phyloP scores from a whole-genome alignment of 1,284 basidiomycete species.

The Vanrija pseudolonga region DNA sequence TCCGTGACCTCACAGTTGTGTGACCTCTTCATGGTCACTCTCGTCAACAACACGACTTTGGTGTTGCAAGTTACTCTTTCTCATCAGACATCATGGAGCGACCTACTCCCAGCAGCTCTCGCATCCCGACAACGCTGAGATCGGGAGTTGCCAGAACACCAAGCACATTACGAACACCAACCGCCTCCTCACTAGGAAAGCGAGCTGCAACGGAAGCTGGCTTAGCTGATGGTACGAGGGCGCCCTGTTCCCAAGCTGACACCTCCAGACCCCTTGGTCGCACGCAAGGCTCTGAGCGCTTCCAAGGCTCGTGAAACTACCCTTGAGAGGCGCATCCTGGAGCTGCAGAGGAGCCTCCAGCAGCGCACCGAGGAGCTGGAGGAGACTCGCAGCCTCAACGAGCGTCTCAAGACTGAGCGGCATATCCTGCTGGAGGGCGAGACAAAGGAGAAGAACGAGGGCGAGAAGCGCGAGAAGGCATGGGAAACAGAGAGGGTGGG shows the following conservation, averaged over 20 bases:
- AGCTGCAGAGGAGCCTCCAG: constrained; percentile 17
- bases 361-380: constrained; percentile 23
- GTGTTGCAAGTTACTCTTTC: background rate
- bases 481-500: constrained; percentile 35
- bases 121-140: constrained; percentile 1
- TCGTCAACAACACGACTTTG: background rate
- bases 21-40: background rate
- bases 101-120: background rate
- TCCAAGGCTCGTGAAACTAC: constrained; percentile 16
- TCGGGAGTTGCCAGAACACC: background rate
- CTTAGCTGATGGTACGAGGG: constrained; percentile 13
- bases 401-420: constrained; percentile 25
- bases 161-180: background rate
- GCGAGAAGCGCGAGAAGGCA: constrained; percentile 23
- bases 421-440: constrained; percentile 26
- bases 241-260: background rate
- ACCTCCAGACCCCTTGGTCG: constrained; percentile 12
- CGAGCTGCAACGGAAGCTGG: constrained; percentile 24
- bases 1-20: too few species aligned
- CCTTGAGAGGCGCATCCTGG: constrained; percentile 21
- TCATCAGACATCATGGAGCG: background rate
- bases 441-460: constrained; percentile 18
- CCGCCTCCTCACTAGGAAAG: constrained; percentile 15
- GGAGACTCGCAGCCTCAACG: constrained; percentile 27
- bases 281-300: constrained; percentile 16